Evolutionary conservation across 495 filamentous ascomycete species (phyloP), one percentile per base, ranked within the genome.

Genomic region (Penicillium diatomitis): DNA sequence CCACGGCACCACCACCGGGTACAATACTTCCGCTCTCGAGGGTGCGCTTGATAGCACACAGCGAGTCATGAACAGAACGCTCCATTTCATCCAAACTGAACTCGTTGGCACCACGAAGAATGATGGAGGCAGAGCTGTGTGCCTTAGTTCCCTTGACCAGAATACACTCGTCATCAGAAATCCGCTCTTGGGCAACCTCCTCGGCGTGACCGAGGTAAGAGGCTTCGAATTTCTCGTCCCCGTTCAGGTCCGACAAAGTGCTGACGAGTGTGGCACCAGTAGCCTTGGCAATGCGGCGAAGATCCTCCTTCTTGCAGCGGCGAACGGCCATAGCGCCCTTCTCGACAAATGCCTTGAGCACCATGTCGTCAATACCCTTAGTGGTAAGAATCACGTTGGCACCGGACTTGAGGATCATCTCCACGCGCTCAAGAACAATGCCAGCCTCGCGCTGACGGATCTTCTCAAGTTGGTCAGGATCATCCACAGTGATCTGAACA

Each of bases 11-110:
- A 56, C 90, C 92, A 44, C 92, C 92, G 33, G 92, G 92, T 33
- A 99, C 92, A 49, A 99, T 90, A 69, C 86, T 90, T 46, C 92
- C 92, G 66, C 88, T 95, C 74, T 99, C 92, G 36, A 99, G 75
- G 20, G 94, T 96, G 39, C 92, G 82, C 82, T 98, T 98, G 50
- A 98, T 87, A 47, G 91, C 94, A 51, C 88, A 96, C 11, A 98
- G 78, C 41, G 91, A 94, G 70, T 98, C 92, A 70, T 98, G 92
- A 35, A 98, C 81, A 4, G 92, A 97, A 50, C 92, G 84, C 76
- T 99, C 92, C 92, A 99, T 99, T 74, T 99, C 92, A 63, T 99
- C 92, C 41, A 99, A 82, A 52, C 86, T 85, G 77, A 85, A 97
- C 70, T 99, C 92, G 70, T 99, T 99, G 55, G 91, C 70, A 41